These are phyloP conservation scores for Diaporthe caulivora DNA, from an alignment of 2,329 filamentous ascomycete species.

Conservation along the genomic window DNA sequence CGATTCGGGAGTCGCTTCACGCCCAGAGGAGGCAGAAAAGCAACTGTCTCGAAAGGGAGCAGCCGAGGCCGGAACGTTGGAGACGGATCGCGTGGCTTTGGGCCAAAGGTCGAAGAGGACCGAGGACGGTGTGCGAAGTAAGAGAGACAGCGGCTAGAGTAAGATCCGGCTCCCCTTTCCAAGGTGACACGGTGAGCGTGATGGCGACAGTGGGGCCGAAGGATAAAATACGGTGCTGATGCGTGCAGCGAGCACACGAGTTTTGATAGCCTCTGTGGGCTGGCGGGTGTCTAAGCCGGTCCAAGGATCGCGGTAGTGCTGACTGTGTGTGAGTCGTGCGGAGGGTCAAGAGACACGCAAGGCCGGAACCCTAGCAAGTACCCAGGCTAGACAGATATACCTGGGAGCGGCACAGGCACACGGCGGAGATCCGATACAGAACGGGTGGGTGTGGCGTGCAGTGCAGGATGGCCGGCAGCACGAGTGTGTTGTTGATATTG, in stretches of 20 bases:
- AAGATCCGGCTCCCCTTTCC: conserved; percentile 2
- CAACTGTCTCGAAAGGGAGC: neutral
- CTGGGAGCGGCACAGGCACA: conserved; percentile 17
- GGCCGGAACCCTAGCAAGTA: neutral
- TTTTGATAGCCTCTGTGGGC: conserved; percentile 10
- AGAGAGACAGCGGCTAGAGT: neutral
- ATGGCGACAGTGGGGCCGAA: conserved; percentile 4
- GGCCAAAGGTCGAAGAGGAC: neutral
- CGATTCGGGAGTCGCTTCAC: neutral
- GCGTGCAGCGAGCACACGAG: conserved; percentile 12
- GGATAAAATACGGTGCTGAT: conserved; percentile 26
- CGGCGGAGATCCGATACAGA: neutral
- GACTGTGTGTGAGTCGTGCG: conserved; percentile 27
- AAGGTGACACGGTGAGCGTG: conserved; percentile 6
- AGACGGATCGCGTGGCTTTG: conserved; percentile 16
- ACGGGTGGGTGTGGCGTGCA: neutral
- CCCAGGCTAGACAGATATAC: conserved; percentile 21
- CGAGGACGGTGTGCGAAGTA: neutral
- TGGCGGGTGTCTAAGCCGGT: conserved; percentile 21
- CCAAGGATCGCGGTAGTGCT: conserved; percentile 36
- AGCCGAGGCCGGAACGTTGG: conserved; percentile 24
- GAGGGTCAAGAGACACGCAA: conserved; percentile 29
- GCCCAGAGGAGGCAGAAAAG: neutral
- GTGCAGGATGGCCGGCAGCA: conserved; percentile 1
- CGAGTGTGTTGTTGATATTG: conserved; percentile 5